These are phyloP conservation scores for Datura wrightii DNA, from an alignment of 257 asterid genomes.

Conservation along the genomic window DNA sequence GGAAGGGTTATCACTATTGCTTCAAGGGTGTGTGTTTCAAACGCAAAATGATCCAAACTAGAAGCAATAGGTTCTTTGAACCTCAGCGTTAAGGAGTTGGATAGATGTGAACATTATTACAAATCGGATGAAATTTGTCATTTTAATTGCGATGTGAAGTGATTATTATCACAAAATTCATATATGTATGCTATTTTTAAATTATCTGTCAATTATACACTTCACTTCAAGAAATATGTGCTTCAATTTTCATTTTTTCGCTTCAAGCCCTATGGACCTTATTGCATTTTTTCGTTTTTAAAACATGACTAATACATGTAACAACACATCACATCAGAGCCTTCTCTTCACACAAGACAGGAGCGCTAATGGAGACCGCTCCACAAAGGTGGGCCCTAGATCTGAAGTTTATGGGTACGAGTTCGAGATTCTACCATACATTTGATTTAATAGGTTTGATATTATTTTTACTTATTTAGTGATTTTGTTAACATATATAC, in stretches of 20 bases:
- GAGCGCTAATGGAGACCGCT: neutral
- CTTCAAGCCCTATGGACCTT: neutral
- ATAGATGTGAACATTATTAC: neutral
- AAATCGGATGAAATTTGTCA: neutral
- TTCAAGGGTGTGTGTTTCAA: neutral
- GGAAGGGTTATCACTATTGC: neutral
- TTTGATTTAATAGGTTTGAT: constrained; percentile 8
- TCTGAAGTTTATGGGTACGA: neutral
- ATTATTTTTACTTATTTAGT: neutral
- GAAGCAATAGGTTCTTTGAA: constrained; percentile 1
- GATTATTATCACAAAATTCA: neutral
- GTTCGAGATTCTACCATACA: neutral
- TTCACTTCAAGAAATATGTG: neutral
- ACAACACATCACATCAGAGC: neutral
- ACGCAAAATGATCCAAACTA: neutral
- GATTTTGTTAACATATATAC: neutral
- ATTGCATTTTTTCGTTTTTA: neutral
- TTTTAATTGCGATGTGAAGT: neutral
- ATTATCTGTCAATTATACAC: neutral
- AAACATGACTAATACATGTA: neutral
- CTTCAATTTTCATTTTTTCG: neutral
- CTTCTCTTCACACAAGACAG: neutral
- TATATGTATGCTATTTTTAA: neutral
- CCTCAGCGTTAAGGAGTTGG: neutral
- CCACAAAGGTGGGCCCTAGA: neutral